phyloP scores from a whole-genome alignment of 176 grass and related monocot species.

The Aegilops speltoides region DNA sequence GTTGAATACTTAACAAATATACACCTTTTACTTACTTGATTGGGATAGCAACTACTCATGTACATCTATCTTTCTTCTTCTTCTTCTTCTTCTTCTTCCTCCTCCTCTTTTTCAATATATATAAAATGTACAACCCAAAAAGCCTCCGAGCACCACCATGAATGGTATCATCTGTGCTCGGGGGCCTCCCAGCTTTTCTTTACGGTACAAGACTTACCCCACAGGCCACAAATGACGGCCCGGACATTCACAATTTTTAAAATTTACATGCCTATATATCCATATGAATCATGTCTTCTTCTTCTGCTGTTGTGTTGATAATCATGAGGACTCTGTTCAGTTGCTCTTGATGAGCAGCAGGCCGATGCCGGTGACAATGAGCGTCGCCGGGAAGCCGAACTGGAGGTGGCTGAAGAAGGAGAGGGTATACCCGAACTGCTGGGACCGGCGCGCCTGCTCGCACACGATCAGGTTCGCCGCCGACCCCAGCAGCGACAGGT shows the following conservation, averaged over 20 bases:
- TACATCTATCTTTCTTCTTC: too few species aligned
- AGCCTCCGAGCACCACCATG: too few species aligned
- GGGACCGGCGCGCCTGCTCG: conserved; percentile 76
- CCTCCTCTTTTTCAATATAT: too few species aligned
- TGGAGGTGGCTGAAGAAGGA: conserved; percentile 77
- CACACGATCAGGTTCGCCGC: conserved; percentile 93
- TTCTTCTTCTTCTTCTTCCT: too few species aligned
- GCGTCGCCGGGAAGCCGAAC: conserved; percentile 71
- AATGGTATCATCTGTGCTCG: too few species aligned
- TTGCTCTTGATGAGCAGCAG: conserved; percentile 58
- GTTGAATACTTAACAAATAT: not conserved
- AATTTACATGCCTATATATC: too few species aligned
- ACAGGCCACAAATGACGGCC: too few species aligned
- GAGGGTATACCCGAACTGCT: conserved; percentile 72
- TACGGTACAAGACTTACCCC: too few species aligned
- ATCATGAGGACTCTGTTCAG: not conserved
- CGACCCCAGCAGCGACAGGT: conserved; percentile 85
- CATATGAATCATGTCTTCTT: not conserved
- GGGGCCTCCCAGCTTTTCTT: too few species aligned
- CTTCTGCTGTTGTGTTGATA: not conserved
- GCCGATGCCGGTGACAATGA: conserved; percentile 62
- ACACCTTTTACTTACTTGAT: not conserved
- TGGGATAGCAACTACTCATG: not conserved
- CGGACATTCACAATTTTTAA: too few species aligned
- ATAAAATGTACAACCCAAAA: too few species aligned